Percentiles rank a stretch among this genome's conserved stretches.
These are phyloP conservation scores for Aspergillus sp. DNA, from an alignment of 2,329 filamentous ascomycete genomes.

Conservation along the genomic window DNA sequence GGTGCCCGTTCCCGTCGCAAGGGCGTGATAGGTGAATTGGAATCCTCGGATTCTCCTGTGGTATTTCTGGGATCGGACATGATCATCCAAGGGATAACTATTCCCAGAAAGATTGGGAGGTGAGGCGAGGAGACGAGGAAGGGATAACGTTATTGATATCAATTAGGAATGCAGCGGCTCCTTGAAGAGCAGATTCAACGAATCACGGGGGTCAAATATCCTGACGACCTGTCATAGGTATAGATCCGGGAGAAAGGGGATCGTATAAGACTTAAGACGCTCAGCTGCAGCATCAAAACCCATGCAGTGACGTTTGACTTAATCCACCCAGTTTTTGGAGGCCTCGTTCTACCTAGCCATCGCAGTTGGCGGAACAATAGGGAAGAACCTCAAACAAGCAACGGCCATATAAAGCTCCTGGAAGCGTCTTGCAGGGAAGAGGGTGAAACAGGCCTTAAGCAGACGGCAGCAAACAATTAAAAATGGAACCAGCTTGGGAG, in stretches of 20 bases:
- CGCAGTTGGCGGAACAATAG: neutral
- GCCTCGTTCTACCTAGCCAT: neutral
- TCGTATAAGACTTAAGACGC: neutral
- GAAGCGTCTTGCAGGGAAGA: neutral
- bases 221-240: neutral
- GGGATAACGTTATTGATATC: slow-evolving; percentile 10
- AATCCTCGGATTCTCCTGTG: slow-evolving; percentile 16
- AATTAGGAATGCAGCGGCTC: slow-evolving; percentile 13
- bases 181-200: slow-evolving; percentile 11
- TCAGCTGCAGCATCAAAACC: neutral
- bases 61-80: slow-evolving; percentile 23
- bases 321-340: neutral
- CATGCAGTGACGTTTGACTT: neutral
- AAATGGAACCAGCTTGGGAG: no score
- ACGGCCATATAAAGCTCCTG: neutral
- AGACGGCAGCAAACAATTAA: neutral
- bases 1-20: slow-evolving; percentile 40
- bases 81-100: slow-evolving; percentile 10
- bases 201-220: neutral
- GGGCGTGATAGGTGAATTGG: slow-evolving; percentile 20
- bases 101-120: slow-evolving; percentile 2
- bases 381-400: neutral
- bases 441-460: neutral
- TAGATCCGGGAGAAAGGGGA: neutral
- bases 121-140: slow-evolving; percentile 4